phyloP scores from a whole-genome alignment of 1,284 basidiomycete species.

The Leccinum angustisporum region DNA sequence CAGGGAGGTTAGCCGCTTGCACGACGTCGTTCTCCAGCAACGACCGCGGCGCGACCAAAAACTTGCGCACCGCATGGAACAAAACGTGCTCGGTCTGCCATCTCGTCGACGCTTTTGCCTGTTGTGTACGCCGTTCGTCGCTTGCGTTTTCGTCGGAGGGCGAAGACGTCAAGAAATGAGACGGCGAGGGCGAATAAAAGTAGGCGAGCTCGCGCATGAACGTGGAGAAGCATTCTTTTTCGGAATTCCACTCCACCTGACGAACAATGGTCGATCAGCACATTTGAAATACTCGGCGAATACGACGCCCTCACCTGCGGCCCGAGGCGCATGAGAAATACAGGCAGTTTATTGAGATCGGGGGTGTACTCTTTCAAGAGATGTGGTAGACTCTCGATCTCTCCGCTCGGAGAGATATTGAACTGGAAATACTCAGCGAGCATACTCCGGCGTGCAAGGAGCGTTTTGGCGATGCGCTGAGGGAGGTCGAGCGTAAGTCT shows the following conservation, averaged over 20 bases:
- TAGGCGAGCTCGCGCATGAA: slow-evolving; percentile 89
- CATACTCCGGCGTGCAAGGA: slow-evolving; percentile 76
- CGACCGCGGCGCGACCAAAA: slow-evolving; percentile 68
- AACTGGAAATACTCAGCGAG: slow-evolving; percentile 91
- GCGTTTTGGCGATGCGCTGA: slow-evolving; percentile 60
- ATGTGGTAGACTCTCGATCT: slow-evolving; percentile 76
- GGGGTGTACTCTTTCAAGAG: slow-evolving; percentile 84
- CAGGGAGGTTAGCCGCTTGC: slow-evolving; percentile 84
- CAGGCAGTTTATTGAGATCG: slow-evolving; percentile 82
- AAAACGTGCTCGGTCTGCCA: slow-evolving; percentile 90
- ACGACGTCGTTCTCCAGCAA: slow-evolving; percentile 76
- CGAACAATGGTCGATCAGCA: slow-evolving; percentile 1
- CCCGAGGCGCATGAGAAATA: slow-evolving; percentile 83
- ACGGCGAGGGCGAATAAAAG: slow-evolving; percentile 72
- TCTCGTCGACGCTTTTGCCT: slow-evolving; percentile 53
- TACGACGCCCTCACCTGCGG: slow-evolving; percentile 58
- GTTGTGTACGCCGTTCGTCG: slow-evolving; percentile 25
- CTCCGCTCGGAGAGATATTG: slow-evolving; percentile 61
- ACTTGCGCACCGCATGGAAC: slow-evolving; percentile 79
- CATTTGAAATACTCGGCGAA: background rate
- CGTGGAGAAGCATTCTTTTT: slow-evolving; percentile 82
- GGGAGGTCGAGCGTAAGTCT: background rate
- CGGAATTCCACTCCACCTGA: slow-evolving; percentile 86
- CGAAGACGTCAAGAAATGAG: slow-evolving; percentile 18
- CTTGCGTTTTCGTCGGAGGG: slow-evolving; percentile 24